Conservation (phyloP, 116 monocot species). For the Phalaenopsis hybrid region DNA sequence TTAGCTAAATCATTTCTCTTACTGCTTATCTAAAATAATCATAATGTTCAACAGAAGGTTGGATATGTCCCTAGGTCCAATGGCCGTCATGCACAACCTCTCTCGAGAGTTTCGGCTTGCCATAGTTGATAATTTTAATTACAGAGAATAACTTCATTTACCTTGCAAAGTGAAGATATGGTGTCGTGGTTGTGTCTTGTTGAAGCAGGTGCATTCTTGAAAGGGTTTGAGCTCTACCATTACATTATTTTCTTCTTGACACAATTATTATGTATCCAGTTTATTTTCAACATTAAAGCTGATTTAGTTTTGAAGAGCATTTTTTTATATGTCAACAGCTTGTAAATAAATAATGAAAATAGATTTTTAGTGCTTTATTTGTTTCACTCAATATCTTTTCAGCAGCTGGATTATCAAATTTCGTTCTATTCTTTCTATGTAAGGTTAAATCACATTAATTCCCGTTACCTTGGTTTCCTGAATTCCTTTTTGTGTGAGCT, state of each 20-base stretch:
- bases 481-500: neutral
- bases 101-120: neutral
- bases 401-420: neutral
- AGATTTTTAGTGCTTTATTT: neutral
- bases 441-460: neutral
- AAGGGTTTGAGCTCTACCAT: neutral
- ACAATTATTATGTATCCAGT: neutral
- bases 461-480: neutral
- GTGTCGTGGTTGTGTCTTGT: neutral
- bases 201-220: neutral
- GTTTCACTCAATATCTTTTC: neutral
- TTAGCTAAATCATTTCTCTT: neutral
- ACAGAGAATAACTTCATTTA: neutral
- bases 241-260: neutral
- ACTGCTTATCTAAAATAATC: neutral
- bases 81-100: neutral
- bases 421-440: neutral
- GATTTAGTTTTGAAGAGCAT: slow-evolving; percentile 3
- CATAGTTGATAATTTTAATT: neutral
- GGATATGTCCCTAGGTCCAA: neutral
- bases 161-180: neutral
- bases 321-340: neutral
- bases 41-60: neutral
- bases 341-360: slow-evolving; percentile 1
- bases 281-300: neutral